Base-by-base conservation (phyloP, 1,284 basidiomycete species). In the Pascua sp. region DNA sequence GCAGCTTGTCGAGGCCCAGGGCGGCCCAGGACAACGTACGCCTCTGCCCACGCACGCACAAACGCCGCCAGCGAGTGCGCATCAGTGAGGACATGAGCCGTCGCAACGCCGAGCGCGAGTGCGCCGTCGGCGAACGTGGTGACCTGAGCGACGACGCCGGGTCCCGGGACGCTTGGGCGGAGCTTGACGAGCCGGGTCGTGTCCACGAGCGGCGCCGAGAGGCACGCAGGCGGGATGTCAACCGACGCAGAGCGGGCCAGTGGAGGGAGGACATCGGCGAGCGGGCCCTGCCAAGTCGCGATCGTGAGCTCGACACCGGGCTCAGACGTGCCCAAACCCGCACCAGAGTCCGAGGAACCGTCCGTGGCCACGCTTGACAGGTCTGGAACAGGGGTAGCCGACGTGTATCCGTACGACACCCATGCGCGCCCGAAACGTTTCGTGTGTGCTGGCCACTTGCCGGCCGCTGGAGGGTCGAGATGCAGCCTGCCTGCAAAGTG, bases 71-170 rank as follows among this genome's bases (percentile, higher is more conserved):
- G 59, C 0, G 76, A 67, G 40, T 77, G 76, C 4, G 79, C 79
- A 58, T 81, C 80, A 2, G 77, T 77, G 7, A 81, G 49, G 0
- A 69, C 64, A 57, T 81, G 80, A 10, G 73, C 70, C 32, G 78
- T 59, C 58, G 77, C 74, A 15, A 79, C 47, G 4, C 70, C 75
- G 17, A 80, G 64, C 7, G 67, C 66, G 0, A 60, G 24, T 2
- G 61, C 63, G 10, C 64, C 63, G 37, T 51, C 43, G 1, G 52
- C 47, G 51, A 80, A 77, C 2, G 56, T 63, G 7, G 79, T 80
- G 45, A 80, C 47, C 56, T 80, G 79, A 4, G 80, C 68, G 48
- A 73, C 62, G 64, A 73, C 13, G 71, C 76, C 38, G 66, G 66
- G 18, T 4, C 50, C 44, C 4, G 55, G 44, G 1, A 15, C 43